Base-by-base conservation (phyloP, 768 basidiomycete species). In the Pleurotus djamor region DNA sequence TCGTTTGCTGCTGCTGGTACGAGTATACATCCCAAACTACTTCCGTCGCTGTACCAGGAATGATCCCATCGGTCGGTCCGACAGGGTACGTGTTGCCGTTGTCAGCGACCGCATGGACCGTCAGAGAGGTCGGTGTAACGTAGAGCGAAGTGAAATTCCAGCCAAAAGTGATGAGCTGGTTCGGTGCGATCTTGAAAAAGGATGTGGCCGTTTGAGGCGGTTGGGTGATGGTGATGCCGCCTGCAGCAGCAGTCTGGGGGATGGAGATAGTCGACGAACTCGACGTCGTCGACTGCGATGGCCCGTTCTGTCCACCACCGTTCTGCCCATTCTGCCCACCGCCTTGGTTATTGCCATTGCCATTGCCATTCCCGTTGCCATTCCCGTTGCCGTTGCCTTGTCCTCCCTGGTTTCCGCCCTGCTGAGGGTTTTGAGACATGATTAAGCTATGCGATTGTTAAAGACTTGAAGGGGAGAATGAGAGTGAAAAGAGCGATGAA, bases 71-170 rank as follows among this genome's bases (percentile, higher is more conserved):
- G 4, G 88, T 84, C 0, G 91, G 88, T 2, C 92, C 93, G 7
- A 96, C 91, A 13, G 92, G 84, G 70, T 94, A 98, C 1, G 93
- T 95, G 72, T 91, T 92, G 2, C 91, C 91, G 68, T 96, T 95
- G 12, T 87, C 86, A 72, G 91, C 90, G 47, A 88, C 80, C 33
- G 94, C 94, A 41, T 85, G 84, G 61, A 96, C 79, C 12, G 94
- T 96, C 60, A 96, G 81, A 64, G 79, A 79, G 3, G 85, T 83
- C 0, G 94, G 94, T 0, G 83, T 86, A 44, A 78, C 82, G 63
- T 89, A 74, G 44, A 98, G 76, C 59, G 79, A 79, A 13, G 92
- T 92, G 66, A 94, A 83, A 73, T 93, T 94, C 96, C 94, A 97
- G 9, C 82, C 95, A 70, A 97, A 92, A 17, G 94, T 96, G 68